phyloP scores from a whole-genome alignment of 2,329 filamentous ascomycete species.

The Kalmusia sp. region DNA sequence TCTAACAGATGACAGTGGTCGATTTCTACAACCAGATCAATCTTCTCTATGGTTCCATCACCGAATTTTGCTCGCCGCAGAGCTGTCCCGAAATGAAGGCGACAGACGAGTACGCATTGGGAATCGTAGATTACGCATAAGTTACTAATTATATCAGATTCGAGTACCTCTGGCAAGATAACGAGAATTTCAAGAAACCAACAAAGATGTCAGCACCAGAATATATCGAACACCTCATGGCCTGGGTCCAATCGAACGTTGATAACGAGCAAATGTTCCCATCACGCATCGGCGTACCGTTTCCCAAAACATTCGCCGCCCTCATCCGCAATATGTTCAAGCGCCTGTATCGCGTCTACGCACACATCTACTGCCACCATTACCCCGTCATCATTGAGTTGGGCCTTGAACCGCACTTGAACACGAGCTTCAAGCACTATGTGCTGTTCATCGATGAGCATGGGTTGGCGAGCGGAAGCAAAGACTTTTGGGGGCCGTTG shows the following conservation, averaged over 20 bases:
- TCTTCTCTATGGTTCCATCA: conserved; percentile 96
- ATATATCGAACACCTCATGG: conserved; percentile 98
- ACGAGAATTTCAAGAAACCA: conserved; percentile 88
- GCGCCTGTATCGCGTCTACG: conserved; percentile 96
- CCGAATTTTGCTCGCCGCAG: conserved; percentile 97
- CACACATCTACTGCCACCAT: conserved; percentile 97
- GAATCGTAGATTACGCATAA: too few relatives aligned
- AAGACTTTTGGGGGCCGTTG: conserved; percentile 96
- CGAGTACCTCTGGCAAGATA: conserved; percentile 99
- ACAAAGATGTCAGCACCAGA: conserved; percentile 98
- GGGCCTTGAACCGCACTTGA: conserved; percentile 94
- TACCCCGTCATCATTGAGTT: conserved; percentile 96
- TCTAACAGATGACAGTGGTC: conserved; percentile 72
- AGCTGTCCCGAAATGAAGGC: conserved; percentile 99
- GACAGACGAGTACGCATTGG: conserved; percentile 84
- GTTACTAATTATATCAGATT: conserved; percentile 64
- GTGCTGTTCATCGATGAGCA: conserved; percentile 99
- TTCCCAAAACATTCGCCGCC: conserved; percentile 86
- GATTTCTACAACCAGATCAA: conserved; percentile 99
- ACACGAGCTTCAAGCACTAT: conserved; percentile 99
- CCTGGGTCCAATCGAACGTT: conserved; percentile 93
- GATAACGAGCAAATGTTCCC: conserved; percentile 96
- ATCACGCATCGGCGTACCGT: conserved; percentile 92
- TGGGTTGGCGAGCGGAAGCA: conserved; percentile 79
- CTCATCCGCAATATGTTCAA: conserved; percentile 99